Evolutionary conservation across 768 basidiomycete genomes (phyloP).

Genomic region (Ephemerocybe angulata): DNA sequence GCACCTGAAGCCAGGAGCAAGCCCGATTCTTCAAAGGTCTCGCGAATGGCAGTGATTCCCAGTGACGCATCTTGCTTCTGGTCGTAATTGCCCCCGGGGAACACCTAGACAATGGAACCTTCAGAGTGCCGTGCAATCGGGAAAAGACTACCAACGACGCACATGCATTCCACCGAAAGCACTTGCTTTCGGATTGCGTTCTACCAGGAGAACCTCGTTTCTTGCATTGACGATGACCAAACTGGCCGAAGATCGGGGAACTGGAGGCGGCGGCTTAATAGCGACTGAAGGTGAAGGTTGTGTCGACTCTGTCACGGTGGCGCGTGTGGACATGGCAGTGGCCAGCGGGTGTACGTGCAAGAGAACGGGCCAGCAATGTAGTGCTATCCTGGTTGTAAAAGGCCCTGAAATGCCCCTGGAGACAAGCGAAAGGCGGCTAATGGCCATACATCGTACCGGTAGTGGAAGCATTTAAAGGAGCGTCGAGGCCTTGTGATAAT

Average conservation of each 20-base stretch:
- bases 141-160: slow-evolving; percentile 20
- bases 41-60: slow-evolving; percentile 63
- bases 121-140: background rate
- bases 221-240: slow-evolving; percentile 59
- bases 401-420: background rate
- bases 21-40: slow-evolving; percentile 77
- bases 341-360: too few relatives aligned
- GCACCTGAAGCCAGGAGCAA: slow-evolving; percentile 47
- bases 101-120: slow-evolving; percentile 47
- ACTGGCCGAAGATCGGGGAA: slow-evolving; percentile 64
- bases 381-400: background rate
- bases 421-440: background rate
- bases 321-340: too few relatives aligned
- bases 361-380: too few relatives aligned
- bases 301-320: background rate
- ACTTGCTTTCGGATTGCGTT: slow-evolving; percentile 60
- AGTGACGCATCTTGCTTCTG: slow-evolving; percentile 53
- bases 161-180: slow-evolving; percentile 69
- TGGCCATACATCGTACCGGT: slow-evolving; percentile 5
- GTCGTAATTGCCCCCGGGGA: slow-evolving; percentile 73
- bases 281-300: too few relatives aligned
- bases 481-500: background rate
- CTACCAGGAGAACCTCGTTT: slow-evolving; percentile 69
- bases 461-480: background rate
- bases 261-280: too few relatives aligned